These are phyloP conservation scores for Quercus dentata DNA, from an alignment of 306 rosid species.

Conservation along the genomic window DNA sequence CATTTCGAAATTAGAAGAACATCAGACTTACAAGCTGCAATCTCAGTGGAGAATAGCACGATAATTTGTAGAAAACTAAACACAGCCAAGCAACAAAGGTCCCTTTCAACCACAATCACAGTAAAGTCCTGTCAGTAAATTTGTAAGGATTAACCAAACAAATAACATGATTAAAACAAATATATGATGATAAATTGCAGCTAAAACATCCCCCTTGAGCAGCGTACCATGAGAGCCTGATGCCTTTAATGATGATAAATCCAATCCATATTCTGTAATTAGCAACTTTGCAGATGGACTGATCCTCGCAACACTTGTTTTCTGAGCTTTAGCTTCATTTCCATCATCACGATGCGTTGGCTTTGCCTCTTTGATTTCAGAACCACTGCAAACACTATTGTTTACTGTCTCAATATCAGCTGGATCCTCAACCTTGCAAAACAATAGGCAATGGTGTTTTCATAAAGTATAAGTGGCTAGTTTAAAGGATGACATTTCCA, in stretches of 20 bases:
- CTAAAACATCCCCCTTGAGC: no score
- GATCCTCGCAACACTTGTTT: slow-evolving; percentile 52
- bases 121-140: background rate
- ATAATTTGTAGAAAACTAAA: no score
- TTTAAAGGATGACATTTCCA: slow-evolving; percentile 8
- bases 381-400: slow-evolving; percentile 45
- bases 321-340: slow-evolving; percentile 38
- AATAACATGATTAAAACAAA: background rate
- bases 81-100: no score
- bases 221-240: no score
- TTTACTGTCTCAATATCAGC: slow-evolving; percentile 73
- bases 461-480: slow-evolving; percentile 24
- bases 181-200: background rate
- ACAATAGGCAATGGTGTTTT: slow-evolving; percentile 24
- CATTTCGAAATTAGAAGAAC: no score
- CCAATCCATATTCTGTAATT: slow-evolving; percentile 77
- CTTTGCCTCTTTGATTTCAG: slow-evolving; percentile 51
- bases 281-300: slow-evolving; percentile 94
- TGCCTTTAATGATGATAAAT: slow-evolving; percentile 29
- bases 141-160: background rate
- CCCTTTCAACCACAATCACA: background rate
- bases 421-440: slow-evolving; percentile 79
- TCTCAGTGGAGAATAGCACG: no score
- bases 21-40: no score
- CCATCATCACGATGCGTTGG: slow-evolving; percentile 33